Percentiles rank a stretch among this genome's conserved stretches.
Conservation (phyloP, 495 filamentous ascomycete genomes). For the Aspergillus steynii region DNA sequence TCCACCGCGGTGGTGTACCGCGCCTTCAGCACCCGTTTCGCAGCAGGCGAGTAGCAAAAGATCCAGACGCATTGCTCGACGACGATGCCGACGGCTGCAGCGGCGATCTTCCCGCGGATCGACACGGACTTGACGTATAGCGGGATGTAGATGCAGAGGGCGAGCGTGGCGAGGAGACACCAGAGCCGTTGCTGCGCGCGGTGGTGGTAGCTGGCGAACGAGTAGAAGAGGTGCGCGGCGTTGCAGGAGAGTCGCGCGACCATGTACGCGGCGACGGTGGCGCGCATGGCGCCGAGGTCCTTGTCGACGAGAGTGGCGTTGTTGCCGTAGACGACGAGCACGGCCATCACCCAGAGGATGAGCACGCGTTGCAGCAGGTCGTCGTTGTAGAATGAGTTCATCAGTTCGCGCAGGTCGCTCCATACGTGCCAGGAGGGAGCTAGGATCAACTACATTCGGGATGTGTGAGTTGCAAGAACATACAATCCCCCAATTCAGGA, state of each 20-base stretch:
- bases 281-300: constrained; percentile 40
- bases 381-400: constrained; percentile 53
- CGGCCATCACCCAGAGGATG: constrained; percentile 50
- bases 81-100: constrained; percentile 38
- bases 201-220: constrained; percentile 40
- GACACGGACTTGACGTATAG: constrained; percentile 38
- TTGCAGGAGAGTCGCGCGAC: constrained; percentile 30
- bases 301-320: constrained; percentile 45
- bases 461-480: too few species aligned
- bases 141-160: constrained; percentile 40
- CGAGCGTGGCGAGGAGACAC: constrained; percentile 28
- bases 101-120: constrained; percentile 37
- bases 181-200: constrained; percentile 38
- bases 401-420: constrained; percentile 47
- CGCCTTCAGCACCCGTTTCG: constrained; percentile 35
- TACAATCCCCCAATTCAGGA: too few species aligned
- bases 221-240: constrained; percentile 33
- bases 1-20: constrained; percentile 43
- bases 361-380: constrained; percentile 46
- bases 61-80: constrained; percentile 34
- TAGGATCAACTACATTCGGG: constrained; percentile 30
- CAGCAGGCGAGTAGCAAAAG: constrained; percentile 34
- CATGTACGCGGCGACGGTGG: constrained; percentile 42
- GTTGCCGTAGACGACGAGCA: constrained; percentile 48
- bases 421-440: constrained; percentile 51